Evolutionary conservation across 2,329 filamentous ascomycete genomes (phyloP), one percentile per base, ranked within the genome.

Genomic region (Ascochyta viciae-villosae): DNA sequence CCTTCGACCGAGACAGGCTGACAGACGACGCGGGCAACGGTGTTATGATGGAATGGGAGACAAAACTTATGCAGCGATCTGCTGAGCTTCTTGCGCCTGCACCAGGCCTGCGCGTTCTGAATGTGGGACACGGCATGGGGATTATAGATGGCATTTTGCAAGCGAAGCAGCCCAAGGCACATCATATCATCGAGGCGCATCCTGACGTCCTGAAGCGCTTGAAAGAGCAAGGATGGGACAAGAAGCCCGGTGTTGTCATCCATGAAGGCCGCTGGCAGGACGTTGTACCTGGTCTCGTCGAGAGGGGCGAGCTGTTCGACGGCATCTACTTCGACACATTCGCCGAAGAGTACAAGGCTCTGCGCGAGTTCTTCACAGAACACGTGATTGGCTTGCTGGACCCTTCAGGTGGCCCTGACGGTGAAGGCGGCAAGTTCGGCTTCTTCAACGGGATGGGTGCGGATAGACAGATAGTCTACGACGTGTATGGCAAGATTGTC

Each of bases 271-370:
- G 75, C 27, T 83, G 80, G 80, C 80, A 82, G 62, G 80, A 82
- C 37, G 68, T 82, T 8, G 69, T 82, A 2, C 79, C 79, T 1
- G 72, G 71, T 33, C 72, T 82, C 0, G 70, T 80, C 3, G 76
- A 77, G 54, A 69, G 79, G 54, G 78, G 76, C 35, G 71, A 70
- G 19, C 56, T 74, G 7, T 79, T 82, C 49, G 80, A 83, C 57
- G 80, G 75, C 10, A 81, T 99, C 64, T 99, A 98, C 80, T 98
- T 97, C 71, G 95, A 99, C 73, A 99, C 95, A 0, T 98, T 98
- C 75, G 95, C 92, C 6, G 95, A 99, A 78, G 91, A 95, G 61
- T 99, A 98, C 76, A 81, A 82, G 2, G 90, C 94, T 73, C 85
- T 98, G 26, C 89, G 89, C 42, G 82, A 87, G 57, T 97, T 98